Percentiles rank a stretch among this genome's conserved stretches.
Conservation (phyloP, 75 land plant genomes). For the Adiantum capillusveneris region DNA sequence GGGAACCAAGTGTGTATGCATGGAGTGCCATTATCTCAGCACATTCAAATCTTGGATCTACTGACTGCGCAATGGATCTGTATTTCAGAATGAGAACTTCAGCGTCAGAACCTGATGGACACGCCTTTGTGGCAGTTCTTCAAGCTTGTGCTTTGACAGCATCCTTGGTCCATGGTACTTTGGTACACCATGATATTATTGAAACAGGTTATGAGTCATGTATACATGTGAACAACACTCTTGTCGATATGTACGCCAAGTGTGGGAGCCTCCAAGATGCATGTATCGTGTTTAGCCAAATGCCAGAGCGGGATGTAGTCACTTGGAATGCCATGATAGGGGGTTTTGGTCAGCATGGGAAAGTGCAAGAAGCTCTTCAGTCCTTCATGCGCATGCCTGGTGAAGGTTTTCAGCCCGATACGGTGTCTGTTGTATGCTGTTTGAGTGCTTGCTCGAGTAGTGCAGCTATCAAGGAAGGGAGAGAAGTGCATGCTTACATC, state of each 20-base stretch:
- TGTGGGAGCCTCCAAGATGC: conserved; percentile 49
- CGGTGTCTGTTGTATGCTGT: conserved; percentile 41
- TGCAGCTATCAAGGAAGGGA: conserved; percentile 36
- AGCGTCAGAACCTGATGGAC: conserved; percentile 28
- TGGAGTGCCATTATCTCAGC: conserved; percentile 51
- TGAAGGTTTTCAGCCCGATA: conserved; percentile 24
- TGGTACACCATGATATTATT: conserved; percentile 34
- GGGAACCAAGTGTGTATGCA: conserved; percentile 32
- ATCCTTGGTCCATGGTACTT: conserved; percentile 23
- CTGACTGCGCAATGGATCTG: conserved; percentile 24
- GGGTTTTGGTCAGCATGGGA: conserved; percentile 41
- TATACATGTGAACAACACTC: conserved; percentile 39
- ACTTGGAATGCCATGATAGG: conserved; percentile 56
- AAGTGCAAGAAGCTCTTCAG: conserved; percentile 18
- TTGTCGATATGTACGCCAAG: conserved; percentile 61
- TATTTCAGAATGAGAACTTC: conserved; percentile 25
- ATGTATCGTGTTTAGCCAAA: conserved; percentile 26
- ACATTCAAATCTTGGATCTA: conserved; percentile 27
- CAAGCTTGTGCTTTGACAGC: conserved; percentile 37
- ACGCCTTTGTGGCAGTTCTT: conserved; percentile 36
- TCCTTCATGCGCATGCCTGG: conserved; percentile 30
- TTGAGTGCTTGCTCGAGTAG: conserved; percentile 39
- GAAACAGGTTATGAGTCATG: conserved; percentile 22
- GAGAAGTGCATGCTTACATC: conserved; percentile 42
- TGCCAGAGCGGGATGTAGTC: conserved; percentile 29